Evolutionary conservation across 2,329 filamentous ascomycete species (phyloP).

Genomic region (Cylindrodendrum hubeiense): DNA sequence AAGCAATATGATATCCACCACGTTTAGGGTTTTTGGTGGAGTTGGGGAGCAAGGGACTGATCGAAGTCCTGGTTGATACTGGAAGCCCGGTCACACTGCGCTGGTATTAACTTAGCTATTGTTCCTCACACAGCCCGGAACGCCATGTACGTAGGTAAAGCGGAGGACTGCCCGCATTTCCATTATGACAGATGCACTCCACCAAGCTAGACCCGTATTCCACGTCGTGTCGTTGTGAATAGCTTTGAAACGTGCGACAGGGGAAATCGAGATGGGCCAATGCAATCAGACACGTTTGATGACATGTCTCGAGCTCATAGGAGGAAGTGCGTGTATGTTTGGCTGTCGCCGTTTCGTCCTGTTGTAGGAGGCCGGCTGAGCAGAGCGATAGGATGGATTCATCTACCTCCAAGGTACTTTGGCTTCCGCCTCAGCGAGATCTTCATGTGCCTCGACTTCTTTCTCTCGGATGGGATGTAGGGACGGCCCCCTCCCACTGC

Average conservation of each 20-base stretch:
- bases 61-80: neutral
- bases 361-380: neutral
- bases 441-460: neutral
- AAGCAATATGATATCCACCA: conserved; percentile 44
- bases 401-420: neutral
- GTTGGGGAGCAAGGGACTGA: conserved; percentile 25
- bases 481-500: neutral
- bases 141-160: neutral
- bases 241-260: conserved; percentile 21
- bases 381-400: neutral
- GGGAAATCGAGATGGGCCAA: conserved; percentile 5
- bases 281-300: conserved; percentile 23
- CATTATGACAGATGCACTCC: conserved; percentile 1
- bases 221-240: conserved; percentile 2
- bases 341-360: neutral
- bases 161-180: neutral
- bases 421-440: neutral
- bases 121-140: neutral
- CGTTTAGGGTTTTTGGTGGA: conserved; percentile 22
- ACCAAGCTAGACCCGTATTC: conserved; percentile 9
- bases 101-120: neutral
- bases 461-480: neutral
- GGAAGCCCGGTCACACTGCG: neutral
- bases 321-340: conserved; percentile 7
- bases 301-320: conserved; percentile 18